A percentile compares a stretch with the other conserved stretches of the same genome.
Evolutionary conservation across 1,284 basidiomycete species (phyloP).

Genomic region (Agroathelia rolfsii): DNA sequence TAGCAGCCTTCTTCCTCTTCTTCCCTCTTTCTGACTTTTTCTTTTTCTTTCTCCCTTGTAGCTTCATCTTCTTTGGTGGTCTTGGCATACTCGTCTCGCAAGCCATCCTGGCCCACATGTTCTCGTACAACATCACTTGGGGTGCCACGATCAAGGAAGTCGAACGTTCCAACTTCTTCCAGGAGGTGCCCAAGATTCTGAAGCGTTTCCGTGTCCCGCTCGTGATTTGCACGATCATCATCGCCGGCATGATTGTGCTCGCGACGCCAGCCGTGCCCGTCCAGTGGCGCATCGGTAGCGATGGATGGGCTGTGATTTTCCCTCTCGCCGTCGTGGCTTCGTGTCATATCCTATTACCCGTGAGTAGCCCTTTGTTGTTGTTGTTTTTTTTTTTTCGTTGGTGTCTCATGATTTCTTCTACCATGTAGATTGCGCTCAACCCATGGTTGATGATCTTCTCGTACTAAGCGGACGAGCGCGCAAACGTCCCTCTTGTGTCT

Average conservation of each 20-base stretch:
- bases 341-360: constrained; percentile 32
- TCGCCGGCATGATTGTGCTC: constrained; percentile 32
- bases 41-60: constrained; percentile 16
- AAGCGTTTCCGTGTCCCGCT: constrained; percentile 40
- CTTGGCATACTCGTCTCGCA: constrained; percentile 37
- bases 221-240: constrained; percentile 26
- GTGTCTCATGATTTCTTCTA: constrained; percentile 1
- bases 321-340: constrained; percentile 24
- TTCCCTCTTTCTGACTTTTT: constrained; percentile 10
- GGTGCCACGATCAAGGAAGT: too few species aligned
- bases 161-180: constrained; percentile 51
- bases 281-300: constrained; percentile 33
- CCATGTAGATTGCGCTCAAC: constrained; percentile 33
- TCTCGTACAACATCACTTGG: too few species aligned
- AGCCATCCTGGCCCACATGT: constrained; percentile 42
- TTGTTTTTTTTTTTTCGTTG: constrained; percentile 3
- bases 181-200: constrained; percentile 44
- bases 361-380: constrained; percentile 12
- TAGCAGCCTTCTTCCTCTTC: too few species aligned
- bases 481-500: not conserved
- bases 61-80: constrained; percentile 48
- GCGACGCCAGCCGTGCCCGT: constrained; percentile 30
- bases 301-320: constrained; percentile 33
- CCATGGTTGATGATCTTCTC: constrained; percentile 42
- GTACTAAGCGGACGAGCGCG: constrained; percentile 22